Evolutionary conservation across 805 yeast genomes (phyloP), one percentile per base, ranked within the genome.

Genomic region (Candida lessepsii): DNA sequence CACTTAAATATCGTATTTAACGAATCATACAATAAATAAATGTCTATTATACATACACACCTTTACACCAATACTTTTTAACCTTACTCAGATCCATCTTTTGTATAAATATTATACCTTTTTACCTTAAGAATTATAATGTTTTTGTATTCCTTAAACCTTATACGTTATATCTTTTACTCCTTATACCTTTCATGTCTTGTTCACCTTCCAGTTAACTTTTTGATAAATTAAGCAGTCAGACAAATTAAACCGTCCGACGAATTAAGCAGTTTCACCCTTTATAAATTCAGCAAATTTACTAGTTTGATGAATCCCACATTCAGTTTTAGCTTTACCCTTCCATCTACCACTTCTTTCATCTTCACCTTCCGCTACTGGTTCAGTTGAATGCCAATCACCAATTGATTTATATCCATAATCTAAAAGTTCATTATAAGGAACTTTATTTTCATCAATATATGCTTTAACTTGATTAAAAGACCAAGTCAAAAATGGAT

Each of bases 291-390:
- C 72, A 0, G 85, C 79, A 57, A 85, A 91, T 47, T 85, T 77
- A 18, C 82, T 75, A 1, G 90, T 78, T 52, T 83, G 85, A 56
- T 91, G 98, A 39, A 91, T 89, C 2, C 98, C 98, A 65, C 98
- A 91, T 60, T 91, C 98, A 0, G 96, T 88, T 68, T 91, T 91
- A 9, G 80, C 74, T 58, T 83, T 76, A 2, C 96, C 97, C 69
- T 85, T 83, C 98, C 98, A 91, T 55, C 98, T 77, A 1, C 98
- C 98, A n/a, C 93, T 80, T 49, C 98, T 76, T 61, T 91, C 98
- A 56, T 91, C 97, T 57, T 88, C 97, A 8, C 95, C 96, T 32
- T 85, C 96, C 6, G 67, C 74, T 9, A 87, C 95, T 2, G 98
- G 97, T 21, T 65, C 80, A 0, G 98, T 91, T 1, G 96, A 86